A percentile compares a stretch with the other conserved stretches of the same genome.
phyloP scores from a whole-genome alignment of 2,329 filamentous ascomycete genomes.

The Magnaporthiopsis incrustans region DNA sequence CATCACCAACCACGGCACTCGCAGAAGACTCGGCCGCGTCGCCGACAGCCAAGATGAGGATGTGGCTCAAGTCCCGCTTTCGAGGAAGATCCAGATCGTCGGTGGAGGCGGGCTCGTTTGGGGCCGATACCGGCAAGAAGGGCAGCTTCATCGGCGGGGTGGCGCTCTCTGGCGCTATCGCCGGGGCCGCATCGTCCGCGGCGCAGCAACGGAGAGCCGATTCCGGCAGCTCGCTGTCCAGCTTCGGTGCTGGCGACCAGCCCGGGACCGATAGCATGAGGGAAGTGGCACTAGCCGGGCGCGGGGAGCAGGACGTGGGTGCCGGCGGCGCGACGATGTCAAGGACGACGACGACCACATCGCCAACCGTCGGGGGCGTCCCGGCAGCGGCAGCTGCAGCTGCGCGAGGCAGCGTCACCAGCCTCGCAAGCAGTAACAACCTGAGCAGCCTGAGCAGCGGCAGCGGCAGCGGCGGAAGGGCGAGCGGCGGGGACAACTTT shows the following conservation, averaged over 20 bases:
- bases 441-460: conserved; percentile 7
- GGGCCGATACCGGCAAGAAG: background rate
- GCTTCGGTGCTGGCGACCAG: background rate
- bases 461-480: background rate
- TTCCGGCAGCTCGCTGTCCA: background rate
- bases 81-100: conserved; percentile 23
- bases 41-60: conserved; percentile 25
- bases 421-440: conserved; percentile 7
- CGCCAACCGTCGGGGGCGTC: background rate
- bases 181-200: conserved; percentile 24
- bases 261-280: conserved; percentile 17
- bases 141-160: conserved; percentile 33
- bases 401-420: background rate
- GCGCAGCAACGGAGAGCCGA: conserved; percentile 11
- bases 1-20: background rate
- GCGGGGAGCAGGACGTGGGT: conserved; percentile 9
- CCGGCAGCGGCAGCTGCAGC: background rate
- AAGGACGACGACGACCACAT: background rate
- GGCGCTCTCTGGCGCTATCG: conserved; percentile 23
- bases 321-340: background rate
- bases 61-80: conserved; percentile 36
- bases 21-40: conserved; percentile 10
- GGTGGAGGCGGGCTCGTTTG: conserved; percentile 8
- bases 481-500: conserved; percentile 11
- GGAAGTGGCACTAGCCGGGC: conserved; percentile 24